These are phyloP conservation scores for Citeromyces hawaiiensis DNA, from an alignment of 1,139 yeast species.

Conservation along the genomic window DNA sequence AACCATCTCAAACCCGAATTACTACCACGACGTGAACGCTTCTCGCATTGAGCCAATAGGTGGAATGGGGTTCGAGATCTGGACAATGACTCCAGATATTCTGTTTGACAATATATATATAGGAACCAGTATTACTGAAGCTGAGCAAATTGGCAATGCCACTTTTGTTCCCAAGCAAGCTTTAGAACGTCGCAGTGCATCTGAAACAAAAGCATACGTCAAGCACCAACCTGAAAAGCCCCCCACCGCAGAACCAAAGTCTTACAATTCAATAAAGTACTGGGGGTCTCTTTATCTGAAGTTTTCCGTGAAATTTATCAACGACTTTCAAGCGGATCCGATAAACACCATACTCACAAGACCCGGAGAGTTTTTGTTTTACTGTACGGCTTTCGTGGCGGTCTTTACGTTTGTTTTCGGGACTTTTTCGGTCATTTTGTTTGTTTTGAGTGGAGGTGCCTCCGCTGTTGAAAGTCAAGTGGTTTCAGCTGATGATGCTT, in stretches of 20 bases:
- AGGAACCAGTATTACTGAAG: conserved; percentile 74
- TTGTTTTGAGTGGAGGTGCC: conserved; percentile 12
- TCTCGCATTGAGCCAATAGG: conserved; percentile 57
- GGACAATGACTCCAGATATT: conserved; percentile 73
- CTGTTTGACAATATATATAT: conserved; percentile 74
- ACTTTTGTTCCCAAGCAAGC: conserved; percentile 55
- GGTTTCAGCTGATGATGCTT: conserved; percentile 1
- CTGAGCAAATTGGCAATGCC: conserved; percentile 67
- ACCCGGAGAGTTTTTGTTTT: conserved; percentile 36
- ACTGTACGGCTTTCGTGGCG: conserved; percentile 26
- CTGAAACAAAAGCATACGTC: conserved; percentile 3
- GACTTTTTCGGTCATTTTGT: conserved; percentile 21
- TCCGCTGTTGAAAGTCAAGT: not conserved
- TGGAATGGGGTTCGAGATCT: conserved; percentile 78
- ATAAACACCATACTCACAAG: conserved; percentile 24
- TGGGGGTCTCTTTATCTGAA: not conserved
- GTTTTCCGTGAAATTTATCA: conserved; percentile 11
- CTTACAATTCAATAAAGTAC: conserved; percentile 24
- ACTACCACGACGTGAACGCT: conserved; percentile 45
- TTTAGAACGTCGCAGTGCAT: conserved; percentile 25
- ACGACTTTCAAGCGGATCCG: conserved; percentile 13
- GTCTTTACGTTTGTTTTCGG: conserved; percentile 28
- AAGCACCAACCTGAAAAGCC: conserved; percentile 22
- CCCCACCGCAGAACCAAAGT: conserved; percentile 26
- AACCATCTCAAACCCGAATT: conserved; percentile 54